phyloP scores from a whole-genome alignment of 805 yeast genomes.

The Phaffomyces antillensis region DNA sequence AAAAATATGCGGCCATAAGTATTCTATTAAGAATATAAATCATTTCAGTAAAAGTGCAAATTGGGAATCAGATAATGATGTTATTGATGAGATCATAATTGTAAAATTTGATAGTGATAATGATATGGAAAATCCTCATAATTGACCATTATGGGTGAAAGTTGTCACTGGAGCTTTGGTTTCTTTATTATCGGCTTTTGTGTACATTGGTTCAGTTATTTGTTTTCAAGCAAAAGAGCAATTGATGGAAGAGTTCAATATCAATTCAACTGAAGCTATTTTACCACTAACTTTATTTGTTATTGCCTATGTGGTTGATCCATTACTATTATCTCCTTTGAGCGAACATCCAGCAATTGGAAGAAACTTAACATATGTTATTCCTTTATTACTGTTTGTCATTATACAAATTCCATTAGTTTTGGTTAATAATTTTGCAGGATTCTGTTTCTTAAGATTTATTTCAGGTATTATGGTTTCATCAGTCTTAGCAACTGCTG shows the following conservation, averaged over 20 bases:
- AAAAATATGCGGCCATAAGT: neutral
- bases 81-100: neutral
- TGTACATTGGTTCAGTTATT: conserved; percentile 51
- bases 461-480: conserved; percentile 49
- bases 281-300: conserved; percentile 50
- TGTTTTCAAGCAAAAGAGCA: conserved; percentile 44
- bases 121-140: conserved; percentile 50
- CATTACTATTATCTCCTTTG: conserved; percentile 50
- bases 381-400: conserved; percentile 39
- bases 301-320: conserved; percentile 56
- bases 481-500: conserved; percentile 53
- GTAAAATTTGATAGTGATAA: conserved; percentile 10
- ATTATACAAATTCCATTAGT: conserved; percentile 54
- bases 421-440: conserved; percentile 41
- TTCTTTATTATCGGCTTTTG: conserved; percentile 40
- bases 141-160: conserved; percentile 44
- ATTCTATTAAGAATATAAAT: neutral
- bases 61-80: neutral
- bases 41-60: no score
- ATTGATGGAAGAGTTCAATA: conserved; percentile 39
- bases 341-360: conserved; percentile 50
- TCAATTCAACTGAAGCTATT: conserved; percentile 37
- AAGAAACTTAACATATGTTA: conserved; percentile 41
- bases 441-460: conserved; percentile 43
- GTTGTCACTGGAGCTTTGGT: conserved; percentile 31